Base-by-base conservation (phyloP, 306 rosid genomes). In the Vigna reflexopilosa region DNA sequence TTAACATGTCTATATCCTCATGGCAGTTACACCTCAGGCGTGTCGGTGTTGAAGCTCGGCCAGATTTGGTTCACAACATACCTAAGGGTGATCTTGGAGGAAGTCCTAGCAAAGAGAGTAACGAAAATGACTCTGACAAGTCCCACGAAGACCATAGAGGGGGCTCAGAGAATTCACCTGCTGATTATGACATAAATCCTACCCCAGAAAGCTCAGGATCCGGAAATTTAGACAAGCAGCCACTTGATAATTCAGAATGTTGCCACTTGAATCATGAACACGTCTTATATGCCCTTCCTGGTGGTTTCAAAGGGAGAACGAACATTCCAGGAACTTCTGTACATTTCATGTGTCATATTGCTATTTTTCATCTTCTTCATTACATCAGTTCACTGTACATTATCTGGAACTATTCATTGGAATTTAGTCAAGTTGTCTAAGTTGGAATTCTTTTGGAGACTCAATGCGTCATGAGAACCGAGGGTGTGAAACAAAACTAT, bases 21-120 rank as follows among this genome's bases (percentile, higher is more conserved):
- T 67, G 77, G 69, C 79, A 95, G 99, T 80, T 95, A 59, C 99
- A 95, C 78, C 86, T 95, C 68, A 86, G 99, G 84, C 96, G 96
- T 9, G 99, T 90, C 80, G 99, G 99, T n/a, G 96, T 95, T 22
- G 99, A 95, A 77, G 77, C 98, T 57, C 89, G 87, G 70, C 90
- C 88, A 10, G 97, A 95, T 75, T 79, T 95, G 86, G 90, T 93
- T 75, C 88, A 36, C 26, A 82, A 84, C 48, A 28, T 57, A 50
- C 83, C 96, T 45, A 88, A 83, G 80, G 98, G 90, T 62, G 98
- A 77, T 56, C 63, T 80, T 77, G 97, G 91, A 72, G 94, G 90
- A 64, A 88, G 96, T 77, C 87, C 92, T 7, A 81, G 91, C 78
- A 80, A 87, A 85, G 86, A 83, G 49, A 91, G 87, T 19, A 85